Base-by-base conservation (phyloP, 1,284 basidiomycete genomes). In the Ceratobasidium sp. region DNA sequence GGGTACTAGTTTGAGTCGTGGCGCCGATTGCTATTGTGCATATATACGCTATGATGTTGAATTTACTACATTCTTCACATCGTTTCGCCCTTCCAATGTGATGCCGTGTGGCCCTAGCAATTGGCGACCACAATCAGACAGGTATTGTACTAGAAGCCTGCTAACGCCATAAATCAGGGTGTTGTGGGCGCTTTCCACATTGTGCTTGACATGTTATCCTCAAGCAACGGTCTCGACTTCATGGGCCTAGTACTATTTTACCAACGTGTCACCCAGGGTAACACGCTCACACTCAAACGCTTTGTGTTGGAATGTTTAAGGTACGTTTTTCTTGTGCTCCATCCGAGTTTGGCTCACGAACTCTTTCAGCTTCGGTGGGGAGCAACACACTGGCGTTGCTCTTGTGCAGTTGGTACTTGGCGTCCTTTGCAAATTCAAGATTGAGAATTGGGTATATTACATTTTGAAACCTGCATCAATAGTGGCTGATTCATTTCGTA, bases 301-400 rank as follows among this genome's bases (percentile, higher is more conserved):
- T 61, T 61, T 45, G 6, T 61, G 2, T 36, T 61, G 2, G 59
- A 61, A n/a, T 61, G 59, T 32, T 41, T 61, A 2, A 61, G 59
- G 59, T 61, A 16, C 10, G 23, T 21, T 60, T 14, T 32, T 58
- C 9, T n/a, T 41, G 16, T n/a, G 5, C 28, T 6, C 6, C 45
- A 30, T 4, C 30, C 21, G 3, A 8, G 23, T 41, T 39, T n/a
- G 28, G n/a, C n/a, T n/a, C n/a, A n/a, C 23, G n/a, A 9, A 26
- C 28, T 34, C 18, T 16, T 8, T n/a, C 34, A 58, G 55, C 55
- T 58, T 34, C n/a, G n/a, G n/a, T 58, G 12, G 1, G 4, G 30
- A 16, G 30, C 6, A 1, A 2, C 48, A 65, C 34, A 36, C 46
- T 4, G 23, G 62, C 3, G n/a, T 5, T 1, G 32, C 21, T 16